These are phyloP conservation scores for Singerocomus inundabilis DNA, from an alignment of 1,284 basidiomycete genomes.

Conservation along the genomic window DNA sequence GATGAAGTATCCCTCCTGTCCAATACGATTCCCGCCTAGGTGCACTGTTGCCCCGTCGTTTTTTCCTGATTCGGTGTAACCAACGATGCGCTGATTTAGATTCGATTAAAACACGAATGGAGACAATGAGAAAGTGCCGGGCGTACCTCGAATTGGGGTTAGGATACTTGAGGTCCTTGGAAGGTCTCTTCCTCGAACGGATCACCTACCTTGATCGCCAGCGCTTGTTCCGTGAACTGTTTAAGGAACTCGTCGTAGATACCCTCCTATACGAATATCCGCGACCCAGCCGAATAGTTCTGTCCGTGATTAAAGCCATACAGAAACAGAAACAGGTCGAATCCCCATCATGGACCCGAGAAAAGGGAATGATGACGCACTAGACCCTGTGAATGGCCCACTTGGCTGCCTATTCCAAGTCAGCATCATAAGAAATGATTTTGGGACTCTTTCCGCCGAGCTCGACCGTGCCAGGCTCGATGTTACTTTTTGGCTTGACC, in stretches of 20 bases:
- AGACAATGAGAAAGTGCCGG: not conserved
- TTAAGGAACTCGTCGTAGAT: constrained; percentile 62
- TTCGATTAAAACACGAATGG: not conserved
- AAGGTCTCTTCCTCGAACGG: constrained; percentile 64
- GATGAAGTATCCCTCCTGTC: constrained; percentile 56
- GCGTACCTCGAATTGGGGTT: constrained; percentile 43
- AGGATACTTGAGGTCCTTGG: constrained; percentile 74
- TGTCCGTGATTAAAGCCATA: constrained; percentile 68
- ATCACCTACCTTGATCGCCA: constrained; percentile 57
- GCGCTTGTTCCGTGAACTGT: constrained; percentile 47
- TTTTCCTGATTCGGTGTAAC: constrained; percentile 15
- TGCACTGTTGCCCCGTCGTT: constrained; percentile 49
- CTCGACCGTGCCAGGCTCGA: constrained; percentile 74
- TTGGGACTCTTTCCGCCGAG: constrained; percentile 75
- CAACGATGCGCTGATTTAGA: constrained; percentile 8
- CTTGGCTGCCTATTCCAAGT: constrained; percentile 60
- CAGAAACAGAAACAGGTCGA: constrained; percentile 19
- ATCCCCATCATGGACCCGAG: not conserved
- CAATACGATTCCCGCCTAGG: constrained; percentile 60
- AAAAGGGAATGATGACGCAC: constrained; percentile 13
- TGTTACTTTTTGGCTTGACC: constrained; percentile 48
- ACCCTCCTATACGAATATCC: constrained; percentile 65
- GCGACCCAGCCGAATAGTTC: constrained; percentile 65
- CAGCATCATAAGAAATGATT: constrained; percentile 52
- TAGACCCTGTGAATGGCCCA: constrained; percentile 71